These are phyloP conservation scores for Claviceps pazoutovae DNA, from an alignment of 2,329 filamentous ascomycete genomes.

Conservation along the genomic window DNA sequence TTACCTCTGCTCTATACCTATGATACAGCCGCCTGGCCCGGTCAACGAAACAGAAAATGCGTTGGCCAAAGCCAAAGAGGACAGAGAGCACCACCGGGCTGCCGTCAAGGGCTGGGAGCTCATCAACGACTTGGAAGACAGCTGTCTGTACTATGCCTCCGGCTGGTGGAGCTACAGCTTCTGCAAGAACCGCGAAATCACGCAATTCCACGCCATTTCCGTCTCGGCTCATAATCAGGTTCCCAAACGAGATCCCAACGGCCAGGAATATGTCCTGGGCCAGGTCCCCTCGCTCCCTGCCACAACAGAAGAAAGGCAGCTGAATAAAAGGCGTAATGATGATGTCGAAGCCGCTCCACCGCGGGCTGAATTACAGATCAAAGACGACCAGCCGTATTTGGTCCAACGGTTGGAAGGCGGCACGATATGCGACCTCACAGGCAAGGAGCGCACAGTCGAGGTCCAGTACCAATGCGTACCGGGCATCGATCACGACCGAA, in stretches of 20 bases:
- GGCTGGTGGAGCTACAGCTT: constrained; percentile 97
- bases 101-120: constrained; percentile 69
- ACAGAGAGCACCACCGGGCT: constrained; percentile 65
- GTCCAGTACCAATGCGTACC: constrained; percentile 72
- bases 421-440: constrained; percentile 76
- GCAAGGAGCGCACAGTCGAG: constrained; percentile 68
- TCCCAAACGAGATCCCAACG: constrained; percentile 62
- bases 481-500: constrained; percentile 56
- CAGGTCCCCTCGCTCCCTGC: constrained; percentile 25
- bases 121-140: constrained; percentile 62
- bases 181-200: constrained; percentile 76
- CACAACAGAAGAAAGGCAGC: constrained; percentile 9
- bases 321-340: constrained; percentile 10
- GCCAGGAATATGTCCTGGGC: constrained; percentile 66
- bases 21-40: constrained; percentile 41
- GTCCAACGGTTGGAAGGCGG: constrained; percentile 70
- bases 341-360: constrained; percentile 13
- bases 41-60: constrained; percentile 54
- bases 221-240: constrained; percentile 53
- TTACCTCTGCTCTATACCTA: constrained; percentile 76
- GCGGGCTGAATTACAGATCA: constrained; percentile 57
- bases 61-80: constrained; percentile 57
- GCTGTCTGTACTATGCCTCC: constrained; percentile 67
- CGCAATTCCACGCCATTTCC: constrained; percentile 78
- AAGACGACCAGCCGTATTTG: constrained; percentile 73